Evolutionary conservation across 2,329 filamentous ascomycete genomes (phyloP), one percentile per base, ranked within the genome.

Genomic region (Diaporthe citrichinensis): DNA sequence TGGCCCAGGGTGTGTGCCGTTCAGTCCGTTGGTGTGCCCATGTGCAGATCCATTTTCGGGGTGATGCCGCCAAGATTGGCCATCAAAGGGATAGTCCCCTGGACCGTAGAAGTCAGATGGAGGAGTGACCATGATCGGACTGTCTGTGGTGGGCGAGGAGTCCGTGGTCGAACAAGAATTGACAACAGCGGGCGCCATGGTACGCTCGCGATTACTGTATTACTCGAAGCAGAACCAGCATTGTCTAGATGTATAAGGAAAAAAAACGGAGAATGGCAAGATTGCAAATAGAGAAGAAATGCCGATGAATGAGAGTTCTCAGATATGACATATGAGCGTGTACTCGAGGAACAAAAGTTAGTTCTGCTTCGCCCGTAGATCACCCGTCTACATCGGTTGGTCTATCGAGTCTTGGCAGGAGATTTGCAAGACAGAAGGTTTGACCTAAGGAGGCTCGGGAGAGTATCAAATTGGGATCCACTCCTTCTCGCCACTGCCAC

Each of bases 81-180:
- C 34, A 41, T 31, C 49, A 53, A 69, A 69, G 65, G 65, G 65
- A 41, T 69, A 69, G 49, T 55, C 65, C 49, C 46, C 65, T n/a
- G 49, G 34, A 28, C 31, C 31, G n/a, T 15, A 69, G 49, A 55
- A 55, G 65, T 69, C 65, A 55, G 65, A 69, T 41, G 65, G 65
- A 28, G 65, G 65, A 55, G 65, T 69, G 65, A 69, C 65, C 65
- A 69, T 69, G 65, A 69, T 69, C 34, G 65, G 65, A 69, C 65
- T 69, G 34, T 69, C 65, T n/a, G 65, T 69, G 17, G 65, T 69
- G 2, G 65, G 65, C 6, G 65, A 69, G 2, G 65, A 69, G 65
- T 55, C 65, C 65, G 65, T 69, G 34, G 65, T 69, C 49, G 65
- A 69, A 69, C 49, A 39, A 69, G 65, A 55, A 28, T 69, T 69